Evolutionary conservation across 257 asterid species (phyloP), one percentile per base, ranked within the genome.

Genomic region (Scutellaria baicalensis): DNA sequence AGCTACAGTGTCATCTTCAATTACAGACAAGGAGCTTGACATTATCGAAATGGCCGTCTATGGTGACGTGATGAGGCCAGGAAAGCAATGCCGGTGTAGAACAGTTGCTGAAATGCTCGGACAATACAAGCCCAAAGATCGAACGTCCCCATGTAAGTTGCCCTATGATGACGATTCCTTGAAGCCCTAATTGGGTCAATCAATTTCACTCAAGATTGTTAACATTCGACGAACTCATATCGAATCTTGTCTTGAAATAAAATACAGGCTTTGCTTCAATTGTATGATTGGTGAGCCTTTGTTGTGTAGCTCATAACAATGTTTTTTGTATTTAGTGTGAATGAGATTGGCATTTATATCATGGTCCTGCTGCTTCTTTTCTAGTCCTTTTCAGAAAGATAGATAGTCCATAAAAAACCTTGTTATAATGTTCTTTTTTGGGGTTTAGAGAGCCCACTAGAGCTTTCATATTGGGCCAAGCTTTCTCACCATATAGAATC

Each of bases 101-200:
- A 90, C 96, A 21, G 84, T 90, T 42, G 98, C 93, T 57, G 98
- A 93, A 81, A 78, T 86, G 88, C 93, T 93, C 16, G 98, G 98
- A 3, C 78, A 83, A 55, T 77, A 59, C 81, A 93, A 86, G 87
- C 23, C 93, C 69, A 93, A 86, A 60, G 97, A 88, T 49, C 80
- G 23, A 13, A 27, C 40, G 54, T 72, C 84, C 66, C 86, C 96
- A n/a, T 93, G 98, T 85, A 83, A 83, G 72, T 75, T 92, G 82
- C 95, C 95, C 48, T 79, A 74, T 31, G 61, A 66, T 13, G 49
- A 62, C 9, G 77, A 44, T 38, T 39, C 77, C 64, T 76, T 74
- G 21, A 47, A 68, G 59, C 71, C 74, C 50, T 73, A 55, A 35
- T 51, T 14, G 13, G 58, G 20, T 13, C 43, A 23, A 44, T 54